Conservation (phyloP, 129 eudicot species). For the Gnaphalium uliginosum region DNA sequence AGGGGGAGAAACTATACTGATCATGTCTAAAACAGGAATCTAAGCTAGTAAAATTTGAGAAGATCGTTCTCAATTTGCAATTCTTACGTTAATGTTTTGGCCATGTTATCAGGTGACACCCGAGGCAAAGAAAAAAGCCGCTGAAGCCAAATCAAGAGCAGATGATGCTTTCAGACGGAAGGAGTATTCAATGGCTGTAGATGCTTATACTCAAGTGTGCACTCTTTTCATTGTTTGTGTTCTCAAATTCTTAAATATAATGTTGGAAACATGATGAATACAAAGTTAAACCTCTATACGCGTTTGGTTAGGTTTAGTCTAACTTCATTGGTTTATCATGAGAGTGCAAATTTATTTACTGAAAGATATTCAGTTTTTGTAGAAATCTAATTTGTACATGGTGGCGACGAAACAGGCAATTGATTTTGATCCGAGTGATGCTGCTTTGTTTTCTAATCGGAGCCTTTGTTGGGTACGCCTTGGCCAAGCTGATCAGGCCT, state of each 20-base stretch:
- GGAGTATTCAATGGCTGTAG: constrained; percentile 59
- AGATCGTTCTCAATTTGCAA: constrained; percentile 13
- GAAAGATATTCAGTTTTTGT: background rate
- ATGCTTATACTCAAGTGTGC: constrained; percentile 86
- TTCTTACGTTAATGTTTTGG: background rate
- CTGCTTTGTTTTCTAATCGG: constrained; percentile 72
- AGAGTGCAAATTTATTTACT: background rate
- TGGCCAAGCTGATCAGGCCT: constrained; percentile 91
- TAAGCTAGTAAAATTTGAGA: constrained; percentile 15
- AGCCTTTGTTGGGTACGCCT: constrained; percentile 92
- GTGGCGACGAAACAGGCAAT: constrained; percentile 60
- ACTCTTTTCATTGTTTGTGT: background rate
- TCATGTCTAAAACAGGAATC: background rate
- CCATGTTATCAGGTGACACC: constrained; percentile 47
- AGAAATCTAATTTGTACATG: constrained; percentile 2
- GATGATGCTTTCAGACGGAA: constrained; percentile 81
- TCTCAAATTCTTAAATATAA: background rate
- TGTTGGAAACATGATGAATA: background rate
- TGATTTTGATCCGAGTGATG: constrained; percentile 87
- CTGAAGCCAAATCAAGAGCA: constrained; percentile 84
- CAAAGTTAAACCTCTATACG: background rate
- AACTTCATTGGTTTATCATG: background rate
- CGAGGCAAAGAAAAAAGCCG: constrained; percentile 83
- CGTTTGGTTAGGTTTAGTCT: background rate
- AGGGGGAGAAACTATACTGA: background rate